These are phyloP conservation scores for Leucosporidium creatinivorum DNA, from an alignment of 768 basidiomycete genomes.

Conservation along the genomic window DNA sequence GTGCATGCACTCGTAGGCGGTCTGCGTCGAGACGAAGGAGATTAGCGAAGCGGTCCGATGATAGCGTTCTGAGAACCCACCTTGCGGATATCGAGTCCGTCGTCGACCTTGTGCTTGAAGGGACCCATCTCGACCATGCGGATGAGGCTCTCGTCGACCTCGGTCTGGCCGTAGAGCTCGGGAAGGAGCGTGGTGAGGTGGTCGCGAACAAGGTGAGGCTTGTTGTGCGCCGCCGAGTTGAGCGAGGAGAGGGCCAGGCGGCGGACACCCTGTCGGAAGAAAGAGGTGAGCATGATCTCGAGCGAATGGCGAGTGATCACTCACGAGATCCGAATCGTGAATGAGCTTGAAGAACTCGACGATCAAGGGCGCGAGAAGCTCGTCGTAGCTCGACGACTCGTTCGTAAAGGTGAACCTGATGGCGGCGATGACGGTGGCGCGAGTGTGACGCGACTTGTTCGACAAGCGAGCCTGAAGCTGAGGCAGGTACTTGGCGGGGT, in stretches of 20 bases:
- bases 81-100: constrained; percentile 90
- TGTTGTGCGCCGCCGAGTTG: constrained; percentile 91
- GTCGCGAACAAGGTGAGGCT: constrained; percentile 82
- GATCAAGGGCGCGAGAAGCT: constrained; percentile 75
- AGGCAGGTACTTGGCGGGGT: constrained; percentile 81
- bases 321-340: constrained; percentile 61
- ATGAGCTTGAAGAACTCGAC: constrained; percentile 84
- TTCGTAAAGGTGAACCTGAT: constrained; percentile 88
- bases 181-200: constrained; percentile 71
- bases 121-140: constrained; percentile 94
- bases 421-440: constrained; percentile 52
- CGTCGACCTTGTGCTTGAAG: constrained; percentile 94
- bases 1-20: constrained; percentile 94
- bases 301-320: background rate
- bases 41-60: too few relatives aligned
- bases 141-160: constrained; percentile 52
- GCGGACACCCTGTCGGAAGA: constrained; percentile 65
- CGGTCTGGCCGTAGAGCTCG: constrained; percentile 75
- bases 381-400: constrained; percentile 75
- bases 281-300: background rate
- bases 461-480: constrained; percentile 61
- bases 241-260: constrained; percentile 80
- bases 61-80: constrained; percentile 1
- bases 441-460: constrained; percentile 28
- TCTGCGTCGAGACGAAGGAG: constrained; percentile 40